Base-by-base conservation (phyloP, 257 asterid species). In the Nicotiana tabacum region DNA sequence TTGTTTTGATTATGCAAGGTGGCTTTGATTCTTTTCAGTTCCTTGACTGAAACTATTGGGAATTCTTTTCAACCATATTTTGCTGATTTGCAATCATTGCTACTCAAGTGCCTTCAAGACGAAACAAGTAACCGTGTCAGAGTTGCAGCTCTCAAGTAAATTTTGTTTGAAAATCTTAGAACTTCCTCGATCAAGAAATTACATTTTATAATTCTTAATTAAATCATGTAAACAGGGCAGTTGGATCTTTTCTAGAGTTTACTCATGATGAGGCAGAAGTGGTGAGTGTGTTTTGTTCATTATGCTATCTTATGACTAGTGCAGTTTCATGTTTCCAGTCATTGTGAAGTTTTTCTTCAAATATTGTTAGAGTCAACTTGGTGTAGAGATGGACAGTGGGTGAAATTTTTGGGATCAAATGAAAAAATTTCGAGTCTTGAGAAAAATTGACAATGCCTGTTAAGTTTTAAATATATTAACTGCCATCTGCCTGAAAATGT, bases 31-130 rank as follows among this genome's bases (percentile, higher is more conserved):
- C 97, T 96, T 77, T 96, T 96, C 92, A 96, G 98, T 94, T 96
- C 99, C 85, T 89, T 94, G 89, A 96, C 98, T n/a, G 99, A 94
- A 89, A 96, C 99, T 79, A 93, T 94, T 24, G 98, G 98, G 89
- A 91, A 85, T 81, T 94, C 98, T 56, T 96, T 96, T 90, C 94
- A 85, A 76, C 99, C 98, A 33, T 91, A 92, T 89, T 96, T 94
- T 85, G 11, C 96, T 10, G 94, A 93, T 87, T 83, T 96, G 84
- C 98, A 94, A 86, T 87, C 98, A 81, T 90, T 96, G 82, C 90
- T 96, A 56, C 92, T 96, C 43, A 94, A 96, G 91, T 91, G 98
- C 92, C 95, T 96, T 86, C 98, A 94, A 82, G 99, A 96, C 82
- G 99, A 94, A 89, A 90, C 97, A 86, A 96, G 98, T 82, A 96